phyloP scores from a whole-genome alignment of 2,329 filamentous ascomycete genomes.

The Neofusicoccum ribis region DNA sequence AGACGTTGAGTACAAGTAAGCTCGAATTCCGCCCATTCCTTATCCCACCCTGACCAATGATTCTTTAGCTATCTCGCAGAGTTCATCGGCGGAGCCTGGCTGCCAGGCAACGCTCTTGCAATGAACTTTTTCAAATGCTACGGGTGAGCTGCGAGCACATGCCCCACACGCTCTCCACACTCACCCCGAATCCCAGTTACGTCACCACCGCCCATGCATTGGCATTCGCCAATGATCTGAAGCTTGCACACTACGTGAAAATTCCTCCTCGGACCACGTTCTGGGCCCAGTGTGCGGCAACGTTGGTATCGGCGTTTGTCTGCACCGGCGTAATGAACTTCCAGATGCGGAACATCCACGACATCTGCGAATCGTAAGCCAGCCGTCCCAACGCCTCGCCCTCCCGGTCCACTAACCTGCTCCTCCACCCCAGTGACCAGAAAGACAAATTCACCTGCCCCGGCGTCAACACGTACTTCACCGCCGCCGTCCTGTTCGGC shows the following conservation, averaged over 20 bases:
- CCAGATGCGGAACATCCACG: constrained; percentile 57
- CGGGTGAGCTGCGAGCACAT: constrained; percentile 21
- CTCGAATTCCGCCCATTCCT: too few relatives aligned
- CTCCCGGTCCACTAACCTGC: not conserved
- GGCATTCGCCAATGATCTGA: constrained; percentile 26
- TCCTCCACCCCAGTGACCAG: not conserved
- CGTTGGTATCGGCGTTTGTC: constrained; percentile 65
- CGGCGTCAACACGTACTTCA: constrained; percentile 63
- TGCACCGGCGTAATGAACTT: constrained; percentile 66
- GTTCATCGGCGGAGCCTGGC: constrained; percentile 28
- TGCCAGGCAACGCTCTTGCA: constrained; percentile 20
- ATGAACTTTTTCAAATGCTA: constrained; percentile 23
- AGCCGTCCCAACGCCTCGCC: not conserved
- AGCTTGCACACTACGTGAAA: constrained; percentile 54
- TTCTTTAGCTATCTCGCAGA: constrained; percentile 52
- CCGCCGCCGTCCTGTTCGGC: constrained; percentile 61
- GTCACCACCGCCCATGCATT: constrained; percentile 22
- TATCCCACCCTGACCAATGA: not conserved
- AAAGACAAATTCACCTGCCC: constrained; percentile 56
- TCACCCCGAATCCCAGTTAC: not conserved
- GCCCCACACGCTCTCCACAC: not conserved
- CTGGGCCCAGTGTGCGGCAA: constrained; percentile 64
- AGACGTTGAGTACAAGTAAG: constrained; percentile 46
- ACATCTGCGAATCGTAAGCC: constrained; percentile 56
- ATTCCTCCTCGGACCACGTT: constrained; percentile 69